Base-by-base conservation (phyloP, 805 yeast species). In the Sugiyamaella qingdaonensis region DNA sequence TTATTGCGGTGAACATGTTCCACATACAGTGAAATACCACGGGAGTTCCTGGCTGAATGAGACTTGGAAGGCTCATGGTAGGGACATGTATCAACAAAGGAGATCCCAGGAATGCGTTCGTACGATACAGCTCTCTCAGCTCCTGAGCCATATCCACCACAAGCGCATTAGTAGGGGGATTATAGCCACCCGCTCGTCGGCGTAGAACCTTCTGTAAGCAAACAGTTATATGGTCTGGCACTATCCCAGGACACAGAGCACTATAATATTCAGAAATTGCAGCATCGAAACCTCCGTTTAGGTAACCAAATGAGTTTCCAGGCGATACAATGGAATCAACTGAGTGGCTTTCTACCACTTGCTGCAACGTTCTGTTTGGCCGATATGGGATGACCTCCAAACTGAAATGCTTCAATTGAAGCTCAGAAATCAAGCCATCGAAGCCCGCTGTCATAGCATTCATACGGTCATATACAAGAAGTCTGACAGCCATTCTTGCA, bases 211-310 rank as follows among this genome's bases (percentile, higher is more conserved):
- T 24, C 48, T 61, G 63, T 1, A 58, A 32, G 56, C 59, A 43
- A 44, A 44, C 13, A 16, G 59, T 43, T 10, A 58, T 34, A 24
- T 52, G 43, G 16, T 39, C 16, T 49, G 54, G n/a, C 63, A 49
- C 39, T 54, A 48, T 2, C 27, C 37, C 37, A 63, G 58, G 19
- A 14, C 19, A 27, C 16, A 35, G 35, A 1, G 50, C 46, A 18
- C 55, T 44, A 52, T 65, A 72, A 46, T 66, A 60, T 4, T 57
- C 45, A 1, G 75, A 72, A 19, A 74, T 56, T 0, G 69, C 72
- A 44, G 60, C 58, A 59, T 78, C 82, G 59, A 78, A 76, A 0
- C 82, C 82, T 1, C 82, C 83, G 2, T 78, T 78, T 58, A 78
- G 65, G 47, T 68, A 73, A 2, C 81, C 82, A 49, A 73, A 67